Evolutionary conservation across 2,329 filamentous ascomycete species (phyloP), one percentile per base, ranked within the genome.

Genomic region (Chrysosporium queenslandicum): DNA sequence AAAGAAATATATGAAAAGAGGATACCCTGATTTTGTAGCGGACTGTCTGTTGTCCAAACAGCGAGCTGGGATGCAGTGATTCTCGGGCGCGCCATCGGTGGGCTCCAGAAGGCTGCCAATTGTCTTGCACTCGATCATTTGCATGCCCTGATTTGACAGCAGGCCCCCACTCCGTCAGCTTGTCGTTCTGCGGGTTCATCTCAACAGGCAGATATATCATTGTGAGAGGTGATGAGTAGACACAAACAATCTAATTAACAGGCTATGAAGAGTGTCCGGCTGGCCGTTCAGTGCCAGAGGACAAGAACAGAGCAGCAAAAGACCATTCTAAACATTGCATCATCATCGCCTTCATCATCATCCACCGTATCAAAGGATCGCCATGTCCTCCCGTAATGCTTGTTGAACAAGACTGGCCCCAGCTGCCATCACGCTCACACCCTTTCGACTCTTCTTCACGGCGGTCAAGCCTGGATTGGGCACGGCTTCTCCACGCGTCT

Each of bases 61-160:
- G 29, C 40, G 25, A 21, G 43, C 36, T 36, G 43, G 43, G 36
- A 49, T 41, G 46, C 46, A 20, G 16, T 36, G 39, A 50, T 42
- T 50, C 40, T 21, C 37, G 34, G 36, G 14, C 39, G 27, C 20
- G 21, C 11, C 48, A 23, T 18, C 18, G 36, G 37, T 34, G 39
- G 47, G 16, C 25, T 8, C 47, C 23, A 42, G 25, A 30, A 50
- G 47, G 47, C 47, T 42, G 27, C 39, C 48, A 50, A 43, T 50
- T 34, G 48, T 41, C 48, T 42, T 23, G 14, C 23, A 14, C 29
- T 23, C 8, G 5, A 21, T 20, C 46, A 18, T 25, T 36, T 27
- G 41, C 40, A 37, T 9, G 16, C 49, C 20, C 20, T 51, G 49
- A 51, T 51, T 45, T 51, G 49, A 45, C 49, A 45, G 8, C 20